phyloP scores from a whole-genome alignment of 257 asterid species.

The Nicotiana knightiana region DNA sequence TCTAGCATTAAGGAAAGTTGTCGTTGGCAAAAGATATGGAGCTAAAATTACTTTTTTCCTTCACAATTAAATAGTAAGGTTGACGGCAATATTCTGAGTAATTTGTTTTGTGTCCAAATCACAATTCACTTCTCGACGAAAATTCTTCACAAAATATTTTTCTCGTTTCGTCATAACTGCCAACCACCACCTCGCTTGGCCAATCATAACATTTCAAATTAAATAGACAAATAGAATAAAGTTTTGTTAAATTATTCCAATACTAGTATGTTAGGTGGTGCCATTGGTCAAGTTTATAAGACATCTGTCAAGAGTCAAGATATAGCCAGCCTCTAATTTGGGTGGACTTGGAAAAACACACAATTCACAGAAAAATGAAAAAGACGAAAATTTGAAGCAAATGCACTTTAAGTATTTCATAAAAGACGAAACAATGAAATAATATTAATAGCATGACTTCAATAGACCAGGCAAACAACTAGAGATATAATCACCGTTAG shows the following conservation, averaged over 20 bases:
- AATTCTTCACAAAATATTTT: not conserved
- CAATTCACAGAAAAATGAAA: not conserved
- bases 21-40: not conserved
- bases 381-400: not conserved
- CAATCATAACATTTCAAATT: too few relatives aligned
- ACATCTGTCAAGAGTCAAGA: not conserved
- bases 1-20: not conserved
- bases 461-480: not conserved
- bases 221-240: not conserved
- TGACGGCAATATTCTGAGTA: too few relatives aligned
- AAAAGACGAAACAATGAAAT: constrained; percentile 4
- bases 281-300: not conserved
- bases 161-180: not conserved
- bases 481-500: not conserved
- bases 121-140: not conserved
- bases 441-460: constrained; percentile 1
- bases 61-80: not conserved
- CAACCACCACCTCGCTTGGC: not conserved
- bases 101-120: not conserved
- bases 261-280: not conserved
- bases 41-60: not conserved
- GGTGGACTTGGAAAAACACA: not conserved
- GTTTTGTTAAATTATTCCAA: not conserved
- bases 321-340: not conserved
- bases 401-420: not conserved